Evolutionary conservation across 768 basidiomycete species (phyloP).

Genomic region (Ramaria sp.): DNA sequence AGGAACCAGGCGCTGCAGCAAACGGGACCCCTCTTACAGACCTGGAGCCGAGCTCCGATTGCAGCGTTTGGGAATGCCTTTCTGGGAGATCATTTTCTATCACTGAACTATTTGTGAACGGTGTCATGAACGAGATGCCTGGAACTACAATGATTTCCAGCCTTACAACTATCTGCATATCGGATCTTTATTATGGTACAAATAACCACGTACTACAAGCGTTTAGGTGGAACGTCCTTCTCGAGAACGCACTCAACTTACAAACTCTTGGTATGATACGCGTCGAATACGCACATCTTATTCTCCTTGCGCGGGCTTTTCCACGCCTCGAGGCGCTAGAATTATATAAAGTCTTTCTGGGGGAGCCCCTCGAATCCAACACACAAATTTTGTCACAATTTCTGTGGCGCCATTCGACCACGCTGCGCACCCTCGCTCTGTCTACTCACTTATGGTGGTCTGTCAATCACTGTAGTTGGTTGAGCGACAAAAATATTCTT

Average conservation of each 20-base stretch:
- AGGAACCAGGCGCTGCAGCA: neutral
- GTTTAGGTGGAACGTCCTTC: neutral
- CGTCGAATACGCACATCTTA: neutral
- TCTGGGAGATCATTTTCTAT: neutral
- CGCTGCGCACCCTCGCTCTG: neutral
- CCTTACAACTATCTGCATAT: neutral
- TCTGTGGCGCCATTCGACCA: neutral
- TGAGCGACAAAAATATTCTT: neutral
- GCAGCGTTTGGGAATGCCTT: neutral
- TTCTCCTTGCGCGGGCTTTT: neutral
- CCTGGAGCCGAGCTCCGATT: neutral
- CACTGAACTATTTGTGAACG: neutral
- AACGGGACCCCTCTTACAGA: neutral
- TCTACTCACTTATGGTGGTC: neutral
- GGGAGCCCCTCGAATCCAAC: neutral
- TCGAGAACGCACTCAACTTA: neutral
- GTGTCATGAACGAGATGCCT: neutral
- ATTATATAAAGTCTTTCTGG: neutral
- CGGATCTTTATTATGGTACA: neutral
- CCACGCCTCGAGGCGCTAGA: neutral
- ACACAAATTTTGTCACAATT: neutral
- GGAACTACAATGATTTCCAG: neutral
- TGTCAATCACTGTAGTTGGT: neutral
- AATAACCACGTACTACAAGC: neutral
- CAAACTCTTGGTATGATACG: neutral